A percentile compares a stretch with the other conserved stretches of the same genome.
Conservation (phyloP, 2,329 filamentous ascomycete species). For the Epichloe amarillans region DNA sequence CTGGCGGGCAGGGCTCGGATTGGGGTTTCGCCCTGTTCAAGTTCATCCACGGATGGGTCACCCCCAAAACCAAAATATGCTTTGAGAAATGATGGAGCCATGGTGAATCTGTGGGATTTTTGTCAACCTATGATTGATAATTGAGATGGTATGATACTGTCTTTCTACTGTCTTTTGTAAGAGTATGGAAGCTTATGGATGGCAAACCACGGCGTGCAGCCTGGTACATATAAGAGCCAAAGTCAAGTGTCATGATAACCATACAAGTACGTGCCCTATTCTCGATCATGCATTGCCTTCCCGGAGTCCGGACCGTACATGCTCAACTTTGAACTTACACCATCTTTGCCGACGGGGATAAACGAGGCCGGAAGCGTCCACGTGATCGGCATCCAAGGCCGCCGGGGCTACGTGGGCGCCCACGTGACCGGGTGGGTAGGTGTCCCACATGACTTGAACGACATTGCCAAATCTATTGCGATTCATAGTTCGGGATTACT, state of each 20-base stretch:
- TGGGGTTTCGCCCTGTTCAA: slow-evolving; percentile 11
- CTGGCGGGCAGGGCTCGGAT: slow-evolving; percentile 30
- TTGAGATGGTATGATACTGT: neutral
- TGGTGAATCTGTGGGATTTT: neutral
- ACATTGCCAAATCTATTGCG: too few relatives aligned
- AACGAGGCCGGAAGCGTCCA: slow-evolving; percentile 3
- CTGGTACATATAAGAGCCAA: neutral
- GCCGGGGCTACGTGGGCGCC: neutral
- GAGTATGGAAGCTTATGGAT: neutral
- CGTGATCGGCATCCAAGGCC: slow-evolving; percentile 5
- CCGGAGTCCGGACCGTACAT: too few relatives aligned
- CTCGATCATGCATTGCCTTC: neutral
- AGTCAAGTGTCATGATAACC: too few relatives aligned
- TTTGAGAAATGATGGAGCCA: slow-evolving; percentile 17
- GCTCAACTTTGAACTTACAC: neutral
- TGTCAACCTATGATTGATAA: neutral
- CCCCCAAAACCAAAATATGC: slow-evolving; percentile 26
- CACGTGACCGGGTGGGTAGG: slow-evolving; percentile 4
- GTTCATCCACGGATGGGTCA: slow-evolving; percentile 10
- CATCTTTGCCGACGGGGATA: slow-evolving; percentile 1
- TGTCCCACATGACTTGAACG: neutral
- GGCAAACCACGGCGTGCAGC: neutral
- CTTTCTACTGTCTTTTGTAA: neutral
- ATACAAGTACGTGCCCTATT: neutral
- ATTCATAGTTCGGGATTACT: too few relatives aligned